Evolutionary conservation across 1,139 yeast genomes (phyloP).

Genomic region (Yamadazyma dendronema): DNA sequence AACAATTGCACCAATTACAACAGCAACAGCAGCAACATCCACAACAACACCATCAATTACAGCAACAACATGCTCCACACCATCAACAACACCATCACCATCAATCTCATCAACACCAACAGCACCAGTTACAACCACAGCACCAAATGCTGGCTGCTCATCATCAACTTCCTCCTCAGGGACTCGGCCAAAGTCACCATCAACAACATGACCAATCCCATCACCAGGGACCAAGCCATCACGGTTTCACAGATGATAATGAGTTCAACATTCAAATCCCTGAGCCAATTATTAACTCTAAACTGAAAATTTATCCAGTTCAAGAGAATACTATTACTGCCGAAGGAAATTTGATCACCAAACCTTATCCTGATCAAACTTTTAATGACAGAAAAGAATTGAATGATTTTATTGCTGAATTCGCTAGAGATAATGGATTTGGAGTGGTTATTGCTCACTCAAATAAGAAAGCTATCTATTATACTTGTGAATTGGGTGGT

Average conservation of each 20-base stretch:
- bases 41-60: conserved; percentile 15
- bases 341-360: conserved; percentile 52
- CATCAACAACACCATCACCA: conserved; percentile 16
- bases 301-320: conserved; percentile 48
- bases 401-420: conserved; percentile 54
- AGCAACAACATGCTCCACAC: conserved; percentile 10
- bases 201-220: conserved; percentile 20
- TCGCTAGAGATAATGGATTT: conserved; percentile 58
- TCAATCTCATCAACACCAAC: conserved; percentile 13
- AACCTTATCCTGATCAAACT: conserved; percentile 55
- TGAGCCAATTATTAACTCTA: conserved; percentile 46
- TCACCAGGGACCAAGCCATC: conserved; percentile 22
- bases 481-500: conserved; percentile 62
- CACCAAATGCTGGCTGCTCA: conserved; percentile 12
- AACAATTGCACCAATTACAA: conserved; percentile 12
- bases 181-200: conserved; percentile 17
- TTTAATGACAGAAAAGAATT: conserved; percentile 51
- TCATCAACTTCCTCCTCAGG: conserved; percentile 15
- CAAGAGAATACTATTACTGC: conserved; percentile 47
- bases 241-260: conserved; percentile 23
- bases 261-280: conserved; percentile 51
- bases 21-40: conserved; percentile 15
- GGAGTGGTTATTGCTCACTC: conserved; percentile 62
- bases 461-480: conserved; percentile 57
- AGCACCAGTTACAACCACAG: conserved; percentile 7